phyloP scores from a whole-genome alignment of 768 basidiomycete genomes.

The Zangia roseola region DNA sequence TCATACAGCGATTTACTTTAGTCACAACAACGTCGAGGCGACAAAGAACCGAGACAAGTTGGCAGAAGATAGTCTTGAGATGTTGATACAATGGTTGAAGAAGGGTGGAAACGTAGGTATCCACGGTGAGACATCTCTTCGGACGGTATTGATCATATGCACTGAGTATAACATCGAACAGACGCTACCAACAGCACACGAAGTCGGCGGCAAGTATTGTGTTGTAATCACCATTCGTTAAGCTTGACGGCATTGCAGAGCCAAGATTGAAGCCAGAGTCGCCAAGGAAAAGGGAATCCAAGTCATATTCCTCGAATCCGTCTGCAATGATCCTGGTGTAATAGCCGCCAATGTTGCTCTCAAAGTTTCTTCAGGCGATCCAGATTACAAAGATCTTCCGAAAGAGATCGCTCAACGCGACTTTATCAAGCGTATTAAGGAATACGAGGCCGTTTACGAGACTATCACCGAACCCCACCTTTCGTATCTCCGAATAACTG shows the following conservation, averaged over 20 bases:
- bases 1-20: constrained; percentile 90
- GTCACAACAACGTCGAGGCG: constrained; percentile 78
- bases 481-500: constrained; percentile 87
- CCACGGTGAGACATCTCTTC: constrained; percentile 60
- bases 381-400: constrained; percentile 91
- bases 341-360: constrained; percentile 96
- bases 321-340: constrained; percentile 90
- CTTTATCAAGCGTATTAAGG: constrained; percentile 86
- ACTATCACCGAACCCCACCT: constrained; percentile 90
- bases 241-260: constrained; percentile 42
- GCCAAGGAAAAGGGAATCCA: constrained; percentile 82
- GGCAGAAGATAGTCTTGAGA: constrained; percentile 90
- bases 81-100: constrained; percentile 93
- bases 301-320: constrained; percentile 91
- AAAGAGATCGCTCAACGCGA: constrained; percentile 84
- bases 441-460: constrained; percentile 95
- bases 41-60: constrained; percentile 75
- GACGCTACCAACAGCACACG: constrained; percentile 96
- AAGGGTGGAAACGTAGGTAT: constrained; percentile 97
- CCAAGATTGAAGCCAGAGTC: constrained; percentile 81
- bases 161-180: constrained; percentile 30
- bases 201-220: constrained; percentile 56
- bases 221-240: not conserved
- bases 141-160: not conserved
- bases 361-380: constrained; percentile 95